Evolutionary conservation across 495 filamentous ascomycete species (phyloP), one percentile per base, ranked within the genome.

Genomic region (Daldinia vernicosa): DNA sequence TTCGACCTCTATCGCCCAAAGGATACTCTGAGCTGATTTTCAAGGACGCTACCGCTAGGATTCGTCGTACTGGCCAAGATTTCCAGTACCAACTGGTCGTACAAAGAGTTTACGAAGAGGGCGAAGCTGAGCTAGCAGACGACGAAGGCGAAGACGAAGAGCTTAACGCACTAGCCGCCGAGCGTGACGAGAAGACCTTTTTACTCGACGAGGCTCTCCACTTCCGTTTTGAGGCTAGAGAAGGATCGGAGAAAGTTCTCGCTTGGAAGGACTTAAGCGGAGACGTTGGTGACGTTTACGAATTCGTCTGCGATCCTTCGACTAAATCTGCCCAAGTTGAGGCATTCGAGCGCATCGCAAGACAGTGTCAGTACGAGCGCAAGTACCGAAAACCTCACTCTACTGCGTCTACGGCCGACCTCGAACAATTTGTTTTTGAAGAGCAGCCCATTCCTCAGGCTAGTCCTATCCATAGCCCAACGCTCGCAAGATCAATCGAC

Each of bases 21-120:
- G 95, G 95, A 65, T 97, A 97, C 74, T 97, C 93, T 0, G 96
- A 99, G 79, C 92, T 98, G 73, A 97, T 99, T 80, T 99, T 97
- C 88, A 98, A 97, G 76, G 95, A 99, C 89, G 90, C 93, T 33
- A 93, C 90, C 32, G 93, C 94, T 24, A 90, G 90, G 37, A 97
- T 99, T 73, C 90, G 95, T 67, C 89, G 93, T 24, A 98, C 96
- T 8, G 93, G 91, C 2, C 93, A 96, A 78, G 92, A 97, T 28
- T 98, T 91, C 74, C 94, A 99, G 74, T 99, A 98, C 77, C 95
- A 98, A 77, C 90, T 99, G 37, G 95, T 98, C 56, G 87, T 99
- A 22, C 96, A 98, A 77, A 86, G 95, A 62, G 96, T 94, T 62
- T 98, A 94, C 84, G 95, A 99, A 79, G 95, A 99, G 80, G 95